These are phyloP conservation scores for Cercophora newfieldiana DNA, from an alignment of 495 filamentous ascomycete species.

Conservation along the genomic window DNA sequence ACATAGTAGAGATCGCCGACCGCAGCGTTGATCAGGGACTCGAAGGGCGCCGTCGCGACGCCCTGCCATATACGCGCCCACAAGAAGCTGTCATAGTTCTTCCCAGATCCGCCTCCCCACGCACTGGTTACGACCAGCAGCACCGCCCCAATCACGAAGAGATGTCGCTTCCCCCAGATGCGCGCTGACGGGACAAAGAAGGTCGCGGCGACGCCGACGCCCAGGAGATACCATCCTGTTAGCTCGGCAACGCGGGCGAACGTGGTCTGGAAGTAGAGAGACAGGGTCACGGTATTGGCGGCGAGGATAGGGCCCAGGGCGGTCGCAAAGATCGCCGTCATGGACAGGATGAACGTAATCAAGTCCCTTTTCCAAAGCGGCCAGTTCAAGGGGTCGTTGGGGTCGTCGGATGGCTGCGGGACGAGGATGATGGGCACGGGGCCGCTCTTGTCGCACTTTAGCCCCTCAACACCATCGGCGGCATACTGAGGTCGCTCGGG, in stretches of 20 bases:
- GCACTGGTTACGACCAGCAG: conserved; percentile 69
- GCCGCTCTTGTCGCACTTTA: conserved; percentile 75
- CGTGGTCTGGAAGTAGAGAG: conserved; percentile 52
- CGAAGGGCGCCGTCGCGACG: conserved; percentile 72
- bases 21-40: conserved; percentile 72
- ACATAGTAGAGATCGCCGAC: conserved; percentile 78
- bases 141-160: conserved; percentile 76
- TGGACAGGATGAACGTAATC: conserved; percentile 74
- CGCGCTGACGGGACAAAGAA: conserved; percentile 85
- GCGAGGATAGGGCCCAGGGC: conserved; percentile 82
- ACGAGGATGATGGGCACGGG: conserved; percentile 70
- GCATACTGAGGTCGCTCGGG: conserved; percentile 45
- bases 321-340: conserved; percentile 77
- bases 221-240: conserved; percentile 85
- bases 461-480: conserved; percentile 39
- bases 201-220: conserved; percentile 76
- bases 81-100: conserved; percentile 68
- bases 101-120: conserved; percentile 74
- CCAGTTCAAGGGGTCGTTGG: conserved; percentile 85
- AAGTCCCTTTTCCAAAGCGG: conserved; percentile 82
- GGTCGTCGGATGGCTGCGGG: conserved; percentile 78
- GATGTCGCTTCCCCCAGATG: conserved; percentile 88
- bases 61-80: conserved; percentile 76
- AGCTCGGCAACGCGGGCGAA: conserved; percentile 76
- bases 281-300: conserved; percentile 76